These are phyloP conservation scores for Capillidium heterosporum DNA, from an alignment of 371 early-diverging fungal genomes.

Conservation along the genomic window DNA sequence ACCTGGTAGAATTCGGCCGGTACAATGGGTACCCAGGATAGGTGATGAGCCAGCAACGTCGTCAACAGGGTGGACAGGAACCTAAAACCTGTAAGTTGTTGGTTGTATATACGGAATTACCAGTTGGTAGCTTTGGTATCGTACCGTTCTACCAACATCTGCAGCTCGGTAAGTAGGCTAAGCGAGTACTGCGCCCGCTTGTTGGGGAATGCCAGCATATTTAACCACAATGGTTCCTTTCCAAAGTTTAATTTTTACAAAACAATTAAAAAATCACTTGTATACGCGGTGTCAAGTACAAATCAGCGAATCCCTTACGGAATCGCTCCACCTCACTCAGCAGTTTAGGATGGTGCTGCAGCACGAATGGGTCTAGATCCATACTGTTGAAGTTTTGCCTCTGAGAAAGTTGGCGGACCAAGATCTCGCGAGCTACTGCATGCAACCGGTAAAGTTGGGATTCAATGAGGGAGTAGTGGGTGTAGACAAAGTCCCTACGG, in stretches of 20 bases:
- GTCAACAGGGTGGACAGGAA: constrained; percentile 32
- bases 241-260: neutral
- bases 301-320: constrained; percentile 24
- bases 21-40: constrained; percentile 44
- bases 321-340: constrained; percentile 27
- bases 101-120: no score
- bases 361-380: constrained; percentile 19
- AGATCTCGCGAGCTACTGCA: constrained; percentile 20
- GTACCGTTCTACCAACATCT: constrained; percentile 22
- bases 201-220: constrained; percentile 39
- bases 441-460: constrained; percentile 37
- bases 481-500: constrained; percentile 36
- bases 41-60: constrained; percentile 30
- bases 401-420: constrained; percentile 1
- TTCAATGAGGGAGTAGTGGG: constrained; percentile 42
- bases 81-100: constrained; percentile 9
- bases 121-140: constrained; percentile 19
- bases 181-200: constrained; percentile 22
- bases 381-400: constrained; percentile 11
- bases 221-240: constrained; percentile 42
- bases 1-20: constrained; percentile 15
- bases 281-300: constrained; percentile 35
- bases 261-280: constrained; percentile 20
- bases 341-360: constrained; percentile 28
- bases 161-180: constrained; percentile 26